phyloP scores from a whole-genome alignment of 2,329 filamentous ascomycete genomes.

The Fusarium incarnatum region DNA sequence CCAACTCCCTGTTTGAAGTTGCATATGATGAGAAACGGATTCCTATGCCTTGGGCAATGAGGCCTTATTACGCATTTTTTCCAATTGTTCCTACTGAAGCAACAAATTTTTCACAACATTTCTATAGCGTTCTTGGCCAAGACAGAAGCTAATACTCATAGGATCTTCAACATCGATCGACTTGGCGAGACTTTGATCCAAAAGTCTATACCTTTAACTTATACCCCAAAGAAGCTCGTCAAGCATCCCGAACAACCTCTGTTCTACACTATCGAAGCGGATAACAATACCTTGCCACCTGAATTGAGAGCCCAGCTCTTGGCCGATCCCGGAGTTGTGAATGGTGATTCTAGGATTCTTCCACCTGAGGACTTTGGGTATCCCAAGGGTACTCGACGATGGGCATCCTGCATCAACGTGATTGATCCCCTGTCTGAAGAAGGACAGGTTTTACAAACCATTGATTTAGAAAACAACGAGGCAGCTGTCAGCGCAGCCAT shows the following conservation, averaged over 20 bases:
- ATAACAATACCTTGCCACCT: slow-evolving; percentile 89
- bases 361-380: slow-evolving; percentile 90
- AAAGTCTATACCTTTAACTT: slow-evolving; percentile 85
- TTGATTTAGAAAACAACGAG: slow-evolving; percentile 90
- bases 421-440: slow-evolving; percentile 86
- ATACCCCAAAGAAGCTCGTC: slow-evolving; percentile 89
- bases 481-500: slow-evolving; percentile 87
- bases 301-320: slow-evolving; percentile 81
- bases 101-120: slow-evolving; percentile 30
- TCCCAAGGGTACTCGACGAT: slow-evolving; percentile 83
- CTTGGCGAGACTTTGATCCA: slow-evolving; percentile 87
- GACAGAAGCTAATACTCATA: slow-evolving; percentile 54
- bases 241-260: slow-evolving; percentile 88
- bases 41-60: slow-evolving; percentile 69
- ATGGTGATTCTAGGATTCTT: slow-evolving; percentile 77
- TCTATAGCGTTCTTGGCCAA: not conserved
- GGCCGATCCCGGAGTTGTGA: slow-evolving; percentile 75
- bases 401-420: slow-evolving; percentile 95
- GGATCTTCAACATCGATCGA: slow-evolving; percentile 92
- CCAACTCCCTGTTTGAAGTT: slow-evolving; percentile 49
- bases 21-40: slow-evolving; percentile 73
- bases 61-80: slow-evolving; percentile 65
- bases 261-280: slow-evolving; percentile 94
- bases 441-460: slow-evolving; percentile 74
- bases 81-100: slow-evolving; percentile 99